These are phyloP conservation scores for Calophaca sinica DNA, from an alignment of 306 rosid species.

Conservation along the genomic window DNA sequence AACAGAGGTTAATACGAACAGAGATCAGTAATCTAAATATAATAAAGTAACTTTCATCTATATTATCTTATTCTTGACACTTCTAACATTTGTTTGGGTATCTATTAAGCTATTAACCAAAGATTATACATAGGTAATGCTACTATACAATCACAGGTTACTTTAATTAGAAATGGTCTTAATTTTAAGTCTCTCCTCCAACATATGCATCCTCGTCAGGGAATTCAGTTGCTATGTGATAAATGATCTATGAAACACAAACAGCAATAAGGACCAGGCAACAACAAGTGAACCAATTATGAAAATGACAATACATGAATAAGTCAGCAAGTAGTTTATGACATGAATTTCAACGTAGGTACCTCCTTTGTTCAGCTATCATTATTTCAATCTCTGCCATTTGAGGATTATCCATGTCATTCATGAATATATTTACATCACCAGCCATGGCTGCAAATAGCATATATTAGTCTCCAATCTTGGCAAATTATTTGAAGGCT, in stretches of 20 bases:
- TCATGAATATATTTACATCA: conserved; percentile 94
- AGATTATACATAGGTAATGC: conserved; percentile 11
- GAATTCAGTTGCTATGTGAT: conserved; percentile 8
- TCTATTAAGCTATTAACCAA: conserved; percentile 23
- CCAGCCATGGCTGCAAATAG: conserved; percentile 84
- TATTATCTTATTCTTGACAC: conserved; percentile 6
- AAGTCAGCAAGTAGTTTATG: conserved; percentile 34
- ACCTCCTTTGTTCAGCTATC: conserved; percentile 92
- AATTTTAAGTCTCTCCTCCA: conserved; percentile 9
- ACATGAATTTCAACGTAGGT: conserved; percentile 43
- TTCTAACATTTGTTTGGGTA: neutral
- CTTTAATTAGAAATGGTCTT: neutral
- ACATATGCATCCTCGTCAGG: neutral
- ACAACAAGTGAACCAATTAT: neutral
- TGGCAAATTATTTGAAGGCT: too few species aligned
- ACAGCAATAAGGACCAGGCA: neutral
- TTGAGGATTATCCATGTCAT: conserved; percentile 73
- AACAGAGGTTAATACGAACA: conserved; percentile 19
- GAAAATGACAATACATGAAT: conserved; percentile 4
- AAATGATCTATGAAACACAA: conserved; percentile 3
- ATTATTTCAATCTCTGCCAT: conserved; percentile 89
- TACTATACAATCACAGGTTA: conserved; percentile 11
- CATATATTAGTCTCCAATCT: conserved; percentile 38
- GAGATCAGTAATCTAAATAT: neutral
- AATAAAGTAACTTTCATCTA: conserved; percentile 5